Percentiles rank a stretch among this genome's conserved stretches.
These are phyloP conservation scores for Sphaerulina vaccinii DNA, from an alignment of 2,329 filamentous ascomycete genomes.

Conservation along the genomic window DNA sequence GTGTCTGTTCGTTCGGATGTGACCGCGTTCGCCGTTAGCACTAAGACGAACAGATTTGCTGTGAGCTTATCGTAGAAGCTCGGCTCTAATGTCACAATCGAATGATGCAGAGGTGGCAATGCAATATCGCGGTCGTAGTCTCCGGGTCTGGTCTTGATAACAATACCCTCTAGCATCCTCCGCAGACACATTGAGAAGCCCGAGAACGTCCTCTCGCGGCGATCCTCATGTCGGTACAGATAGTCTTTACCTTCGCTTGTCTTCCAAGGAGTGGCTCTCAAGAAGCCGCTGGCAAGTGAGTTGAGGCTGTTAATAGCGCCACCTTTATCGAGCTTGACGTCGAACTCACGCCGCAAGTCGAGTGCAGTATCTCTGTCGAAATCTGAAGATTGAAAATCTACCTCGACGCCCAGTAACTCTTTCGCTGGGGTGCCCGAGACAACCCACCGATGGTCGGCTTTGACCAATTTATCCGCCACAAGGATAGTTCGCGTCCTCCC, in stretches of 20 bases:
- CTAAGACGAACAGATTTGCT: conserved; percentile 79
- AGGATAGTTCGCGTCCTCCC: conserved; percentile 59
- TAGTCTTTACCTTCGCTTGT: conserved; percentile 64
- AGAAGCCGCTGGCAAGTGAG: conserved; percentile 65
- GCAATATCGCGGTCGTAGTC: conserved; percentile 64
- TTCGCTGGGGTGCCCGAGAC: conserved; percentile 87
- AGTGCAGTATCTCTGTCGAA: conserved; percentile 32
- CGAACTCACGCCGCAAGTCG: conserved; percentile 44
- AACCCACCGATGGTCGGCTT: conserved; percentile 75
- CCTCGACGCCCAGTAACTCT: conserved; percentile 74
- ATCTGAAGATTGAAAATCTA: conserved; percentile 46
- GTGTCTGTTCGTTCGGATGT: conserved; percentile 79
- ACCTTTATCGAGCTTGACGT: conserved; percentile 38
- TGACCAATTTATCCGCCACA: conserved; percentile 54
- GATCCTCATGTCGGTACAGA: conserved; percentile 54
- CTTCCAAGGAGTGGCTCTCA: conserved; percentile 77
- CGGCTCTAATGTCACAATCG: conserved; percentile 71
- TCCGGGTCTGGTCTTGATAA: conserved; percentile 73
- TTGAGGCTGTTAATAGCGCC: conserved; percentile 60
- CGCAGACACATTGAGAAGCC: conserved; percentile 64
- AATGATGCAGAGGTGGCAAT: conserved; percentile 71
- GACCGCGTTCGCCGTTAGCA: conserved; percentile 81
- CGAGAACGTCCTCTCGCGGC: conserved; percentile 57
- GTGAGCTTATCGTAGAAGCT: conserved; percentile 82
- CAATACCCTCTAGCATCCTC: conserved; percentile 67